A percentile compares a stretch with the other conserved stretches of the same genome.
These are phyloP conservation scores for Buddleja alternifolia DNA, from an alignment of 257 asterid species.

Conservation along the genomic window DNA sequence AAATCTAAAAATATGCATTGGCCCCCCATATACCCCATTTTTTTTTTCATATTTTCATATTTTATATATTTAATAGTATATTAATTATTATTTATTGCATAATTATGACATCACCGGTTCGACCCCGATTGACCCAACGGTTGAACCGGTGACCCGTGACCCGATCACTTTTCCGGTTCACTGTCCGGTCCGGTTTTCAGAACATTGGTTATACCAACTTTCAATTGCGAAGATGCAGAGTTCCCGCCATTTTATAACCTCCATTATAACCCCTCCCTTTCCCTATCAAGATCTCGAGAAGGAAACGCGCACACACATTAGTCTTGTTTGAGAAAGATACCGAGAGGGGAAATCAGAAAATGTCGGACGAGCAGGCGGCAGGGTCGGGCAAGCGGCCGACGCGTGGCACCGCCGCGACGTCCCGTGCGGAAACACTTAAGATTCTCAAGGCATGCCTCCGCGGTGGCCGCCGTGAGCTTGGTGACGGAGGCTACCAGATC, in stretches of 20 bases:
- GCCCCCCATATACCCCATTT: too few relatives aligned
- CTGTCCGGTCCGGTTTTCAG: too few relatives aligned
- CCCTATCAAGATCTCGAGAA: slow-evolving; percentile 24
- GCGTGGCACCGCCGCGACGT: slow-evolving; percentile 52
- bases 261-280: neutral
- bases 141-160: too few relatives aligned
- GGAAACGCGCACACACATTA: neutral
- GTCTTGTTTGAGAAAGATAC: neutral
- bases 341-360: slow-evolving; percentile 26
- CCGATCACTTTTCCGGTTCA: too few relatives aligned
- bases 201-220: too few relatives aligned
- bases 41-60: too few relatives aligned
- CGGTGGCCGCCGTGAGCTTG: slow-evolving; percentile 68
- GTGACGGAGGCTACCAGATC: slow-evolving; percentile 55
- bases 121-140: too few relatives aligned
- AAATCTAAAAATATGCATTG: too few relatives aligned
- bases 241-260: slow-evolving; percentile 38
- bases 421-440: slow-evolving; percentile 71
- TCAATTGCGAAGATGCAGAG: slow-evolving; percentile 35
- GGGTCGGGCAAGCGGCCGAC: slow-evolving; percentile 62
- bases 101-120: too few relatives aligned
- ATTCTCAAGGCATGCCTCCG: slow-evolving; percentile 68
- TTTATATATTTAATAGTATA: too few relatives aligned
- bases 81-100: too few relatives aligned
- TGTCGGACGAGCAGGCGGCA: slow-evolving; percentile 70